Evolutionary conservation across 257 asterid genomes (phyloP), one percentile per base, ranked within the genome.

Genomic region (Salvia miltiorrhiza): DNA sequence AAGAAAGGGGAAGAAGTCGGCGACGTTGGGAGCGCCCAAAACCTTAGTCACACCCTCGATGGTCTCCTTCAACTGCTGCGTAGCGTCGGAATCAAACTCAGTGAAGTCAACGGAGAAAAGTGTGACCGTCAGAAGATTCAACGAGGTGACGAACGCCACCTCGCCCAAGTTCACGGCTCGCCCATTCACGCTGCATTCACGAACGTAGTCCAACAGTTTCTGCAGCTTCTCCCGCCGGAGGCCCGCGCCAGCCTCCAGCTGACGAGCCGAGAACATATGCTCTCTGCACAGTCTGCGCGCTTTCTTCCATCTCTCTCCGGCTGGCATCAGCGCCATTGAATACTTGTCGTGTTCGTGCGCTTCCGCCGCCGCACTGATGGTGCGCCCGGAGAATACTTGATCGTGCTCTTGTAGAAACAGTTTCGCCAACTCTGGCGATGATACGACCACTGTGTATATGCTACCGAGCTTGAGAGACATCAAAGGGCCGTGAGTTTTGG

Each of bases 401-500:
- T 77, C 85, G 9, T 77, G 63, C 7, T 77, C 76, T 7, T 81
- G 73, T 0, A 81, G 76, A 0, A 77, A 49, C 39, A 70, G 60
- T 47, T 50, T 71, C 1, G 83, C 85, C 1, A 59, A 23, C 19
- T 48, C 65, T 0, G 82, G 65, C 0, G 82, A 77, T 0, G 85
- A 81, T 8, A 65, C 76, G 3, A 81, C 56, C 0, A 78, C 69
- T 0, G 77, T 49, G 63, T 30, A 5, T 2, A 23, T 63, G 66
- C 64, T 70, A 4, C 84, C 87, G 0, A 82, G 82, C 23, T 64
- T 65, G 10, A 79, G 73, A 16, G 71, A 73, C 80, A 79, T 78
- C 17, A 82, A 8, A 19, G 87, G 84, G 32, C 87, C 87, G 64
- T 79, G 67, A 0, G 58, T 65, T 76, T 33, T 62, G 48, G 86